Evolutionary conservation across 768 basidiomycete species (phyloP).

Genomic region (Hygrocybe coccinea): DNA sequence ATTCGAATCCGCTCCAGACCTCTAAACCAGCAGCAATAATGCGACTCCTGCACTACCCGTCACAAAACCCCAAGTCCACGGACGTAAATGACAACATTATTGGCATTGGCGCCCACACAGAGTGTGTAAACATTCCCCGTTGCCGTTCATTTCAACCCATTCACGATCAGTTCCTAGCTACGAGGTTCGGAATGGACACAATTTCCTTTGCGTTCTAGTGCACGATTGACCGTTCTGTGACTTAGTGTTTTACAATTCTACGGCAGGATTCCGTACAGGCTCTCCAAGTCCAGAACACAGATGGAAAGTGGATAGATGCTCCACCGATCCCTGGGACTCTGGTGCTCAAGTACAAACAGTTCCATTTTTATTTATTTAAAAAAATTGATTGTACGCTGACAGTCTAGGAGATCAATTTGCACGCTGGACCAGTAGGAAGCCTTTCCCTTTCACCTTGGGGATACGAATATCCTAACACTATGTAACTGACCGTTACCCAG

Average conservation of each 20-base stretch:
- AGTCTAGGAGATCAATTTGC: slow-evolving; percentile 86
- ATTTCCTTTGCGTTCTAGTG: too few species aligned
- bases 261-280: slow-evolving; percentile 77
- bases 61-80: slow-evolving; percentile 43
- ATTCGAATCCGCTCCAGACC: slow-evolving; percentile 27
- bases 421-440: slow-evolving; percentile 74
- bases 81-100: slow-evolving; percentile 59
- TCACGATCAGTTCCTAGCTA: too few species aligned
- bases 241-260: slow-evolving; percentile 85
- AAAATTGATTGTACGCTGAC: neutral
- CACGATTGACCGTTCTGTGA: neutral
- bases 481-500: slow-evolving; percentile 32
- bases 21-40: slow-evolving; percentile 59
- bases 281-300: slow-evolving; percentile 75
- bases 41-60: slow-evolving; percentile 71
- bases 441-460: neutral
- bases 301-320: slow-evolving; percentile 78
- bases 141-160: neutral
- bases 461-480: neutral
- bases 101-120: slow-evolving; percentile 83
- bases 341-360: slow-evolving; percentile 65
- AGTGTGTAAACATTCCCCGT: slow-evolving; percentile 40
- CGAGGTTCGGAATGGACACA: too few species aligned
- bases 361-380: neutral
- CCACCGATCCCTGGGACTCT: slow-evolving; percentile 74